A percentile compares a stretch with the other conserved stretches of the same genome.
phyloP scores from a whole-genome alignment of 2,329 filamentous ascomycete species.

The Dactylellina leptospora region DNA sequence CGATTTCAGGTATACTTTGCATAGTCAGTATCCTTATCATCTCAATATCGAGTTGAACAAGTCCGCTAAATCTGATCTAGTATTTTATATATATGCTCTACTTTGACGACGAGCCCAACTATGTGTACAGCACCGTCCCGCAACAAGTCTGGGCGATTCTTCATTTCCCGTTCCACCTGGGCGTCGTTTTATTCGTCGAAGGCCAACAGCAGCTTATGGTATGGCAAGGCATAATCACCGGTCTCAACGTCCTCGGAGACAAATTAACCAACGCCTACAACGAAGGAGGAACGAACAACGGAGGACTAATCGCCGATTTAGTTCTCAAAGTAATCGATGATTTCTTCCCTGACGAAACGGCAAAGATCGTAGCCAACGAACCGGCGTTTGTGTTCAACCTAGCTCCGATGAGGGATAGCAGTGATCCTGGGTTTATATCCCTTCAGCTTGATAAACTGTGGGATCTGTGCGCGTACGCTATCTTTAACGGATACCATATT shows the following conservation, averaged over 20 bases:
- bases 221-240: slow-evolving; percentile 63
- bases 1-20: slow-evolving; percentile 54
- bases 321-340: slow-evolving; percentile 54
- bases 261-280: slow-evolving; percentile 60
- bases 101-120: slow-evolving; percentile 67
- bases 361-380: slow-evolving; percentile 30
- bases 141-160: slow-evolving; percentile 69
- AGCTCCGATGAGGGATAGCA: slow-evolving; percentile 39
- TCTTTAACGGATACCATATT: slow-evolving; percentile 56
- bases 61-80: slow-evolving; percentile 12
- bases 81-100: slow-evolving; percentile 71
- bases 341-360: slow-evolving; percentile 46
- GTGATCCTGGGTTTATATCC: slow-evolving; percentile 56
- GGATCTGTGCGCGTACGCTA: slow-evolving; percentile 47
- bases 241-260: slow-evolving; percentile 62
- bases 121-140: slow-evolving; percentile 64
- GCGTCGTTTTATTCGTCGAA: slow-evolving; percentile 71
- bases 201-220: slow-evolving; percentile 69
- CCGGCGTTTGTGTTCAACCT: slow-evolving; percentile 43
- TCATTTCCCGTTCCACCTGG: slow-evolving; percentile 72
- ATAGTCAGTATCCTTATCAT: slow-evolving; percentile 54
- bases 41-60: background rate
- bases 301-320: slow-evolving; percentile 58
- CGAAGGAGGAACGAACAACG: slow-evolving; percentile 58
- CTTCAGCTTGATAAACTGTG: slow-evolving; percentile 57